Evolutionary conservation across 2,329 filamentous ascomycete species (phyloP).

Genomic region (Allantophomopsis lycopodina): DNA sequence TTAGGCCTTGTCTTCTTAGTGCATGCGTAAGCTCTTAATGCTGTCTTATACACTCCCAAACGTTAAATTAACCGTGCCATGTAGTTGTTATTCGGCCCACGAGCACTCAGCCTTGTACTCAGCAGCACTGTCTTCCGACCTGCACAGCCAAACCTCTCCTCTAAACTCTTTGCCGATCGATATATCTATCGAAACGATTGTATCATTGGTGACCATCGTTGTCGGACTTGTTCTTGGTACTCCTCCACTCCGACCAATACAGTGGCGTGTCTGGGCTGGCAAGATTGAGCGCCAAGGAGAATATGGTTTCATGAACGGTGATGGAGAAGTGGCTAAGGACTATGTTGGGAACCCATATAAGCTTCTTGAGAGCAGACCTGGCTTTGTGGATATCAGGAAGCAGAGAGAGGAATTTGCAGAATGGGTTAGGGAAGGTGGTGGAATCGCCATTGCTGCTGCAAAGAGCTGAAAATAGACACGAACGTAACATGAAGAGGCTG

Average conservation of each 20-base stretch:
- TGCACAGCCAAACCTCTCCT: slow-evolving; percentile 24
- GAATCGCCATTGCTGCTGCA: background rate
- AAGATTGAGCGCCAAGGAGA: slow-evolving; percentile 69
- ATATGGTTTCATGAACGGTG: slow-evolving; percentile 38
- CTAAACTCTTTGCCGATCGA: slow-evolving; percentile 57
- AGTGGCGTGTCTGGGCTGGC: slow-evolving; percentile 70
- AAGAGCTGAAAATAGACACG: background rate
- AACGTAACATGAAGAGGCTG: too few relatives aligned
- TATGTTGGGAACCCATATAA: slow-evolving; percentile 68
- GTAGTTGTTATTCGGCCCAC: slow-evolving; percentile 89
- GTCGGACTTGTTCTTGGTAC: slow-evolving; percentile 70
- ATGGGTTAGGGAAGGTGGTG: slow-evolving; percentile 42
- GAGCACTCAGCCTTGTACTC: slow-evolving; percentile 72
- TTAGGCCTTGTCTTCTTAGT: slow-evolving; percentile 67
- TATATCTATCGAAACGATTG: slow-evolving; percentile 74
- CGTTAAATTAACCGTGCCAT: background rate
- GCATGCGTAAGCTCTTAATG: slow-evolving; percentile 58
- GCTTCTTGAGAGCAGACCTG: slow-evolving; percentile 63
- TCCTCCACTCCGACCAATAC: slow-evolving; percentile 69
- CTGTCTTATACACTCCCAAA: slow-evolving; percentile 8
- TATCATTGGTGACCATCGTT: slow-evolving; percentile 69
- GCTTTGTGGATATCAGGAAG: slow-evolving; percentile 80
- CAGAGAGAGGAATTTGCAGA: slow-evolving; percentile 66
- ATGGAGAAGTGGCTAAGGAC: slow-evolving; percentile 55
- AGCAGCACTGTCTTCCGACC: slow-evolving; percentile 28